Base-by-base conservation (phyloP, 441 rosid species). In the Populus hybrid region DNA sequence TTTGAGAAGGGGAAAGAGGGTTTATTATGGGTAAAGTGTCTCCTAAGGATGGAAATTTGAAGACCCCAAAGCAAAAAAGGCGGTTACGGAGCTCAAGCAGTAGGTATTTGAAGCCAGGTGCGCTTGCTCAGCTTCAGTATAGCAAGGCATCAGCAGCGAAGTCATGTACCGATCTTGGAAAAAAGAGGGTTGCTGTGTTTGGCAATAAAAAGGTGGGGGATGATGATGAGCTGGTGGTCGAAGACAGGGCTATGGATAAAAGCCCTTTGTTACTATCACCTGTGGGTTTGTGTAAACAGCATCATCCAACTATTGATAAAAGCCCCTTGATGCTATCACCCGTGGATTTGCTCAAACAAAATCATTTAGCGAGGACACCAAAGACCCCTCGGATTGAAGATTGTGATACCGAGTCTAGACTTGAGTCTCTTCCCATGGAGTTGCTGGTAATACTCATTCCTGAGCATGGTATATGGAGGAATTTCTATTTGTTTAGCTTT, bases 391-490 rank as follows among this genome's bases (percentile, higher is more conserved):
- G 83, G 23, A 75, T 77, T 78, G 92, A 87, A 23, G 86, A 84
- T 50, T 84, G 81, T 26, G 82, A 85, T 11, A 91, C 92, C 3
- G 98, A 90, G 38, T 93, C 99, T 64, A 81, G 87, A 81, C 89
- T 95, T 1, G 98, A 95, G 76, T 86, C 93, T 81, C 98, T 95
- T 73, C 97, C 97, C 61, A 88, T 91, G 89, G 99, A 93, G 80
- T 63, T 95, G 74, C 84, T 95, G 98, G 99, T 95, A 91, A 8
- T 24, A 35, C n/a, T 31, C 29, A 42, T 71, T 68, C 71, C 23
- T 26, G n/a, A 68, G 2, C 1, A 14, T 14, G 6, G 1, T 68
- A n/a, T 20, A 14, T 31, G 10, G 3, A 20, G 14, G 45, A 29
- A 9, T 68, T 68, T 29, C 69, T 65, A 11, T 65, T 28, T 12